Conservation (phyloP, 108 stramenopile species). For the Seminavis robusta region DNA sequence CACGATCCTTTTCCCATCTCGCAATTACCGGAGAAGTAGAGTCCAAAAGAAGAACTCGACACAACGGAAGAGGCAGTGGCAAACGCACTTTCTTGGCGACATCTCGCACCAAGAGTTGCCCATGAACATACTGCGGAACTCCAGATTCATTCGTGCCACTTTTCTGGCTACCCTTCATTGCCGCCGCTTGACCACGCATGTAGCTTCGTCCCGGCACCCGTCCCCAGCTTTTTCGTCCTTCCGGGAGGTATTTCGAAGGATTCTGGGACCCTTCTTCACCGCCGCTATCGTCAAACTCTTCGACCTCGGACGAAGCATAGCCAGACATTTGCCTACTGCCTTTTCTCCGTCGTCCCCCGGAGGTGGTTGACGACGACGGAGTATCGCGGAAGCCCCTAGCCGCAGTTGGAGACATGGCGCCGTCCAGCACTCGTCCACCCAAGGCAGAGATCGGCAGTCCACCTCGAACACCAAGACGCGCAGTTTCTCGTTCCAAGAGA, state of each 20-base stretch:
- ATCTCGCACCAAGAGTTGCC: slow-evolving; percentile 59
- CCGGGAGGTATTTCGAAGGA: not conserved
- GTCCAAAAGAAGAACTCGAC: slow-evolving; percentile 69
- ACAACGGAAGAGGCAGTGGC: slow-evolving; percentile 63
- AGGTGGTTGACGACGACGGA: not conserved
- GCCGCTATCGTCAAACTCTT: slow-evolving; percentile 18
- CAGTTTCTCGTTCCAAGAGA: slow-evolving; percentile 72
- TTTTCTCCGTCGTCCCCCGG: slow-evolving; percentile 7
- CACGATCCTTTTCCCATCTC: slow-evolving; percentile 73
- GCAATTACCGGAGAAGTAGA: slow-evolving; percentile 73
- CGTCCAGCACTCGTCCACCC: slow-evolving; percentile 17
- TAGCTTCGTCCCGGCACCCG: slow-evolving; percentile 46
- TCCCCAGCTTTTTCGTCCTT: slow-evolving; percentile 32
- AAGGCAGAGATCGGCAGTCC: slow-evolving; percentile 42
- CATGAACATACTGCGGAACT: slow-evolving; percentile 63
- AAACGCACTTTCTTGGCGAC: slow-evolving; percentile 55
- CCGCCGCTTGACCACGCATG: slow-evolving; percentile 44
- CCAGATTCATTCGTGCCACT: slow-evolving; percentile 27
- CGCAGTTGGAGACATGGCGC: slow-evolving; percentile 37
- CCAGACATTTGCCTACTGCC: slow-evolving; percentile 12
- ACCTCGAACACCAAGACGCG: slow-evolving; percentile 67
- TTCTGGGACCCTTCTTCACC: not conserved
- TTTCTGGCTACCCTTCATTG: slow-evolving; percentile 9
- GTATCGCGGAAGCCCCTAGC: slow-evolving; percentile 24
- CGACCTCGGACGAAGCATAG: slow-evolving; percentile 29